These are phyloP conservation scores for Kodamaea fungicola DNA, from an alignment of 1,139 yeast species.

Conservation along the genomic window DNA sequence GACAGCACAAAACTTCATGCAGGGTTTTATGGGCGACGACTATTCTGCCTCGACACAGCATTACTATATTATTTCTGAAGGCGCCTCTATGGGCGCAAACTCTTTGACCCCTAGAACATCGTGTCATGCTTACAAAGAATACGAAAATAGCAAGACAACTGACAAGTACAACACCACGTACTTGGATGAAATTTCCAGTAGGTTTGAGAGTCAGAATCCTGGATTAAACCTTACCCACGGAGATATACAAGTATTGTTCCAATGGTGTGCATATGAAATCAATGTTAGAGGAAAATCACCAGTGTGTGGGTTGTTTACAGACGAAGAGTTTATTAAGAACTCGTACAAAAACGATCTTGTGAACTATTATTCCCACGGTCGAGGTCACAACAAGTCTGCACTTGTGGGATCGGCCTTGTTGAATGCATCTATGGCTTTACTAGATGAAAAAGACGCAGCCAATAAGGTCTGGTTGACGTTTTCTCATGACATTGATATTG, in stretches of 20 bases:
- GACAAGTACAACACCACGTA: constrained; percentile 22
- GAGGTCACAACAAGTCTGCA: constrained; percentile 20
- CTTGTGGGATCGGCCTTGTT: constrained; percentile 30
- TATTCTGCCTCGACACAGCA: constrained; percentile 9
- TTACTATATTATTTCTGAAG: constrained; percentile 22
- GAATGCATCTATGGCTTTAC: constrained; percentile 28
- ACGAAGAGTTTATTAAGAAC: constrained; percentile 46
- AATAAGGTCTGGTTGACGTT: constrained; percentile 45
- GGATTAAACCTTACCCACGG: constrained; percentile 32
- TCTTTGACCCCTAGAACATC: constrained; percentile 29
- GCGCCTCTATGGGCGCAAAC: constrained; percentile 23
- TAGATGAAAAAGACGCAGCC: constrained; percentile 22
- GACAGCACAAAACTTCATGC: constrained; percentile 14
- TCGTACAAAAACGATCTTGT: constrained; percentile 42
- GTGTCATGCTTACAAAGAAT: constrained; percentile 17
- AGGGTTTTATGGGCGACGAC: constrained; percentile 26
- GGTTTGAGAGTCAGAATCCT: constrained; percentile 40
- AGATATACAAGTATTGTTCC: constrained; percentile 39
- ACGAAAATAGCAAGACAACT: constrained; percentile 10
- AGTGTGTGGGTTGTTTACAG: constrained; percentile 47
- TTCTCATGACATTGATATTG: constrained; percentile 59
- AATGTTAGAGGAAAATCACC: constrained; percentile 46
- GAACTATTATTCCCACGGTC: constrained; percentile 30
- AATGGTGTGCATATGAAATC: constrained; percentile 47
- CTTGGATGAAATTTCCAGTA: constrained; percentile 34